A percentile compares a stretch with the other conserved stretches of the same genome.
Evolutionary conservation across 352 stramenopile genomes (phyloP).

Genomic region (Globisporangium okanoganense): DNA sequence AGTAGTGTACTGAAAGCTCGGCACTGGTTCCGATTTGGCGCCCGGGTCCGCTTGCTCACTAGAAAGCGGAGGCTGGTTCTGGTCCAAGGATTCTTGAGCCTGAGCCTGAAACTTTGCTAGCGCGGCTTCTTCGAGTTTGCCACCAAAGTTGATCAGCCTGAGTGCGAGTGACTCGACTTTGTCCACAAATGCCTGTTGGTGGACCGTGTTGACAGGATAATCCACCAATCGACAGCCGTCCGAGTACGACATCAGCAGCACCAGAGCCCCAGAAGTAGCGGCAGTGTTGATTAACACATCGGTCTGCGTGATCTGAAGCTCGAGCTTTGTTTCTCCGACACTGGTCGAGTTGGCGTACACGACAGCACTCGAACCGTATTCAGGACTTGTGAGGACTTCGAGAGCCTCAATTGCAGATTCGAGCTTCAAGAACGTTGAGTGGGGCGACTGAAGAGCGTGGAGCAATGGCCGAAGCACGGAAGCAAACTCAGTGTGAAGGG

Average conservation of each 20-base stretch:
- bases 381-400: slow-evolving; percentile 8
- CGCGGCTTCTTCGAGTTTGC: not conserved
- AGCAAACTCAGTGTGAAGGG: slow-evolving; percentile 1
- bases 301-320: slow-evolving; percentile 16
- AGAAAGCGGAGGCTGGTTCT: not conserved
- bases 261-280: slow-evolving; percentile 29
- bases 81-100: not conserved
- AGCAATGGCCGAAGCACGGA: slow-evolving; percentile 1
- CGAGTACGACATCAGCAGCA: slow-evolving; percentile 38
- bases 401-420: slow-evolving; percentile 6
- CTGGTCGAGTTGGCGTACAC: slow-evolving; percentile 1
- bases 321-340: not conserved
- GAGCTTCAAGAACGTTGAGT: slow-evolving; percentile 6
- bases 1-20: slow-evolving; percentile 15
- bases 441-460: slow-evolving; percentile 1
- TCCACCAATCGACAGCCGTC: slow-evolving; percentile 28
- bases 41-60: not conserved
- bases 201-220: slow-evolving; percentile 14
- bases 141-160: slow-evolving; percentile 23
- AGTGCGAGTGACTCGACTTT: slow-evolving; percentile 24
- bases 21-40: not conserved
- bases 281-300: slow-evolving; percentile 44
- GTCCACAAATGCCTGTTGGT: slow-evolving; percentile 13
- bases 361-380: slow-evolving; percentile 8
- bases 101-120: not conserved